phyloP scores from a whole-genome alignment of 73 alveolate species.

The Breviolum minutum region DNA sequence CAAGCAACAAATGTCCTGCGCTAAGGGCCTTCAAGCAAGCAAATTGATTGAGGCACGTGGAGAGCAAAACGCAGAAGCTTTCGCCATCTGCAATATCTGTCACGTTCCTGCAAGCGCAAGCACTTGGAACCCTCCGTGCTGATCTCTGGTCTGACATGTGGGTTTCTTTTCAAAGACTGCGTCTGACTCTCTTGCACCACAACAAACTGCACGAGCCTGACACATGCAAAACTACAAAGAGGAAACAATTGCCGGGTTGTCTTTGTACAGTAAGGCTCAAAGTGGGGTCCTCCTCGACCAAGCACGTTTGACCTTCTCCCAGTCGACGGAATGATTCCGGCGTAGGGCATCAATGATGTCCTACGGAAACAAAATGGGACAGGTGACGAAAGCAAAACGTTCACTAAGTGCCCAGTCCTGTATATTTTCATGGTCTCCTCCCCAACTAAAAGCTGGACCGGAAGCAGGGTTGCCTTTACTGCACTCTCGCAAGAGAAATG shows the following conservation, averaged over 20 bases:
- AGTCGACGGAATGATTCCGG: constrained; percentile 17
- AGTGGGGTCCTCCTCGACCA: constrained; percentile 27
- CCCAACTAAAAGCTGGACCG: background rate
- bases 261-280: too few species aligned
- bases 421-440: background rate
- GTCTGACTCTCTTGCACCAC: too few species aligned
- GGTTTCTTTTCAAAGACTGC: too few species aligned
- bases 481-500: background rate
- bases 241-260: too few species aligned
- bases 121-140: too few species aligned
- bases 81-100: background rate
- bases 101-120: background rate
- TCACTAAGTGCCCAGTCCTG: background rate
- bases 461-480: background rate
- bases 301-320: constrained; percentile 23
- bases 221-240: too few species aligned
- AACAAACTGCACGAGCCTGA: too few species aligned
- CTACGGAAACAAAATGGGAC: too few species aligned
- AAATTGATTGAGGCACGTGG: background rate
- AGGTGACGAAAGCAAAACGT: background rate
- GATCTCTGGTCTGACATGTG: too few species aligned
- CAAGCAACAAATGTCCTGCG: background rate
- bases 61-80: constrained; percentile 15
- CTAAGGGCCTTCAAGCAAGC: background rate
- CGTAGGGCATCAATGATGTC: constrained; percentile 19